Percentiles rank a stretch among this genome's conserved stretches.
phyloP scores from a whole-genome alignment of 805 yeast genomes.

The Yamadazyma philogaea region DNA sequence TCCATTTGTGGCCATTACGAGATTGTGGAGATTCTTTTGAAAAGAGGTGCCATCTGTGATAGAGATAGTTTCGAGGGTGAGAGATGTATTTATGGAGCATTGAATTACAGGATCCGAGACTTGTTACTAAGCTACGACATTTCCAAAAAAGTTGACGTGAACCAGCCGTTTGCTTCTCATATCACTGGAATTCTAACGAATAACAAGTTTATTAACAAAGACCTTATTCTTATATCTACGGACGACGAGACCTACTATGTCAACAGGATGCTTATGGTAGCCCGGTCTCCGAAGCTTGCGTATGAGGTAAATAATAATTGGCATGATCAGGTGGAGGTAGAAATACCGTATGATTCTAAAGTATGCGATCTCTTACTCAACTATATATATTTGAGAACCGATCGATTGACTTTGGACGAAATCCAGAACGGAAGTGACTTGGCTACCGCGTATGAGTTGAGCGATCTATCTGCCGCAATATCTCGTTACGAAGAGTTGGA shows the following conservation, averaged over 20 bases:
- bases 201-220: slow-evolving; percentile 18
- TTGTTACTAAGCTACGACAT: slow-evolving; percentile 59
- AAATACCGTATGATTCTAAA: slow-evolving; percentile 18
- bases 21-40: slow-evolving; percentile 58
- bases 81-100: slow-evolving; percentile 71
- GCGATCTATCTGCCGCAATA: slow-evolving; percentile 35
- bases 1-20: slow-evolving; percentile 71
- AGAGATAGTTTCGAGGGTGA: slow-evolving; percentile 82
- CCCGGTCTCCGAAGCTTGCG: slow-evolving; percentile 28
- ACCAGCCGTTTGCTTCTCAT: slow-evolving; percentile 73
- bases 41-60: slow-evolving; percentile 71
- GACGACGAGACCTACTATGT: slow-evolving; percentile 28
- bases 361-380: slow-evolving; percentile 25
- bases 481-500: slow-evolving; percentile 21
- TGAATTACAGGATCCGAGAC: slow-evolving; percentile 62
- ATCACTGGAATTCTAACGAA: slow-evolving; percentile 45
- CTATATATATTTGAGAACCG: slow-evolving; percentile 32
- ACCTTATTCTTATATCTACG: slow-evolving; percentile 18
- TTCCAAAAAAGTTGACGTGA: slow-evolving; percentile 62
- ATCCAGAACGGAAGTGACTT: background rate
- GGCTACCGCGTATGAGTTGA: slow-evolving; percentile 32
- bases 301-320: slow-evolving; percentile 17
- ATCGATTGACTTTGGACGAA: slow-evolving; percentile 23
- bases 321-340: slow-evolving; percentile 6
- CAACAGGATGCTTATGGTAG: slow-evolving; percentile 34